A percentile compares a stretch with the other conserved stretches of the same genome.
Evolutionary conservation across 129 eudicot genomes (phyloP).

Genomic region (Pulicaria dysenterica): DNA sequence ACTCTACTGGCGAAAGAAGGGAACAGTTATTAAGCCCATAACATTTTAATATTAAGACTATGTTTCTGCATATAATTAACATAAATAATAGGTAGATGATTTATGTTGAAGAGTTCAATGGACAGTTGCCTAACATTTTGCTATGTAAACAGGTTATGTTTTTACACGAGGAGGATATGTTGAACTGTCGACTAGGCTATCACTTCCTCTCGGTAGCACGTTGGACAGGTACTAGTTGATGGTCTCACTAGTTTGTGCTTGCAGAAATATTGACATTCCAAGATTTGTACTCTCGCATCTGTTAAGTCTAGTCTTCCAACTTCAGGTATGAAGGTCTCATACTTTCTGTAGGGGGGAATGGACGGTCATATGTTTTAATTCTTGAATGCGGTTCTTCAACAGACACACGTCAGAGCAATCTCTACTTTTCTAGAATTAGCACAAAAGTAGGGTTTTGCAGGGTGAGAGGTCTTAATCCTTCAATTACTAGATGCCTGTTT

Average conservation of each 20-base stretch:
- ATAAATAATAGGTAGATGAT: neutral
- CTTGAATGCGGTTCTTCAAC: slow-evolving; percentile 83
- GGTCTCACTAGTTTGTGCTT: neutral
- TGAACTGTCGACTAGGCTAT: slow-evolving; percentile 74
- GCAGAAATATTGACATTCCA: neutral
- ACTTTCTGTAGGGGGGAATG: slow-evolving; percentile 94
- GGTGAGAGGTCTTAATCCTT: slow-evolving; percentile 46
- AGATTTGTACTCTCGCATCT: slow-evolving; percentile 9
- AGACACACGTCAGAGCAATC: slow-evolving; percentile 64
- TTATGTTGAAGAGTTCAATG: neutral
- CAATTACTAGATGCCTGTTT: neutral
- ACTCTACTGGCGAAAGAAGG: neutral
- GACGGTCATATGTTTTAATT: slow-evolving; percentile 83
- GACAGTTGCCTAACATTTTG: slow-evolving; percentile 1
- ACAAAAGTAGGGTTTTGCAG: slow-evolving; percentile 98
- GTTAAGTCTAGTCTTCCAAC: slow-evolving; percentile 15
- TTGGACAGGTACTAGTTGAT: slow-evolving; percentile 72
- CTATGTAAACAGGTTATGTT: slow-evolving; percentile 58
- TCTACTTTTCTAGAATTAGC: slow-evolving; percentile 76
- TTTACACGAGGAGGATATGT: slow-evolving; percentile 94
- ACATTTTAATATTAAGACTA: neutral
- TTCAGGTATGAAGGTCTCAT: slow-evolving; percentile 92
- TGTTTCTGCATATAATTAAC: neutral
- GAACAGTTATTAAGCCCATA: slow-evolving; percentile 4
- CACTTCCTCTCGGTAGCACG: slow-evolving; percentile 91